A percentile compares a stretch with the other conserved stretches of the same genome.
Conservation (phyloP, 2,329 filamentous ascomycete genomes). For the Beauveria rudraprayagi region DNA sequence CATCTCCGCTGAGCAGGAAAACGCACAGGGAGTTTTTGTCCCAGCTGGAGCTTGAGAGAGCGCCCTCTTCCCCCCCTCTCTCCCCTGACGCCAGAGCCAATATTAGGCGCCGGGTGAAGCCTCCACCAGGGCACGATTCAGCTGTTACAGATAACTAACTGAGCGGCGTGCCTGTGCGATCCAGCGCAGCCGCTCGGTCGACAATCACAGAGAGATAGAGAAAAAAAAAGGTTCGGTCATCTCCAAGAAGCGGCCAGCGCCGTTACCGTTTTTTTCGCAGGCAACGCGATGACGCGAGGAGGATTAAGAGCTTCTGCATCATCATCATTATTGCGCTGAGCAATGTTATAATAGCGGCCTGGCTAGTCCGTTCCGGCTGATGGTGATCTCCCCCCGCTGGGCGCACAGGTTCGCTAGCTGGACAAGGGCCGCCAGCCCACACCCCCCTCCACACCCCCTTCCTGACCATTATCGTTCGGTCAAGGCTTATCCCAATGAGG, state of each 20-base stretch:
- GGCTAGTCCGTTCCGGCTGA: not conserved
- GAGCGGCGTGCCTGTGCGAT: not conserved
- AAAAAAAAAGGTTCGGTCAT: not conserved
- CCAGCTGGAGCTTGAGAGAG: constrained; percentile 3
- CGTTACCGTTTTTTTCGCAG: no score
- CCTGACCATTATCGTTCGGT: not conserved
- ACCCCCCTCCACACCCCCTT: no score
- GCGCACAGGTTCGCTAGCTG: not conserved
- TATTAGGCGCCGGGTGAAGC: not conserved
- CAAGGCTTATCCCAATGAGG: constrained; percentile 1
- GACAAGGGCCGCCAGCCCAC: not conserved
- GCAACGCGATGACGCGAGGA: no score
- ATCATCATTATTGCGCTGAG: no score
- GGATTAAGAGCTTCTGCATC: not conserved
- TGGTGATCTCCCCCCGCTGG: not conserved
- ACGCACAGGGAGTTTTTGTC: not conserved
- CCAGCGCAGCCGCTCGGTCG: no score
- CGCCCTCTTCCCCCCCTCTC: not conserved
- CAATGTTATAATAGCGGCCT: not conserved
- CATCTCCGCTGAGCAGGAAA: not conserved
- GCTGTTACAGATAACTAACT: not conserved
- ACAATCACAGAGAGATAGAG: not conserved
- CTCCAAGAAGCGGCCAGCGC: no score
- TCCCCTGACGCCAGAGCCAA: not conserved
- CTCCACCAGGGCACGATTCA: not conserved